Evolutionary conservation across 306 rosid genomes (phyloP).

Genomic region (Gynostemma pentaphyllum): DNA sequence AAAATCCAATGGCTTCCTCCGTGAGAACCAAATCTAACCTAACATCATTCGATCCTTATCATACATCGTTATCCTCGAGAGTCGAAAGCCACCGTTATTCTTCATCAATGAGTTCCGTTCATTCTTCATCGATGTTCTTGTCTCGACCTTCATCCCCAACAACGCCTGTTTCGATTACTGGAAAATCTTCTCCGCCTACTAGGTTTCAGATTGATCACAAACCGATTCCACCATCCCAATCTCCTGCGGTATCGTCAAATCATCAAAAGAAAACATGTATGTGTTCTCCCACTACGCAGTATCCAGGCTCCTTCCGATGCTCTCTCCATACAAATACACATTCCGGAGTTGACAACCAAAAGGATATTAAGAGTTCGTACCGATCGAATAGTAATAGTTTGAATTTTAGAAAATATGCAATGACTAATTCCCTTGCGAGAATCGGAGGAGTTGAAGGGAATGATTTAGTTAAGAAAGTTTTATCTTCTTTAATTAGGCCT

Average conservation of each 20-base stretch:
- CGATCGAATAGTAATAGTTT: constrained; percentile 30
- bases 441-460: constrained; percentile 79
- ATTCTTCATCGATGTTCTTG: constrained; percentile 32
- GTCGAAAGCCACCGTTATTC: constrained; percentile 20
- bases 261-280: constrained; percentile 51
- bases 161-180: constrained; percentile 33
- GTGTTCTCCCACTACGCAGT: constrained; percentile 87
- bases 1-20: background rate
- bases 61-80: constrained; percentile 25
- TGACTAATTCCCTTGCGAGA: constrained; percentile 87
- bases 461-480: constrained; percentile 61
- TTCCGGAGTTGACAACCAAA: too few species aligned
- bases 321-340: constrained; percentile 53
- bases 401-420: constrained; percentile 84
- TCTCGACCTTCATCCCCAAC: constrained; percentile 47
- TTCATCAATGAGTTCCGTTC: constrained; percentile 45
- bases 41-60: background rate
- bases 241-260: constrained; percentile 15
- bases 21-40: background rate
- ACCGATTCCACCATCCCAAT: constrained; percentile 40
- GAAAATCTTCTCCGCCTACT: constrained; percentile 32
- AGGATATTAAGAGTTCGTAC: too few species aligned
- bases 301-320: constrained; percentile 91
- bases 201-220: constrained; percentile 59
- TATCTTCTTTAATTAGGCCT: constrained; percentile 74